Percentiles rank a stretch among this genome's conserved stretches.
Evolutionary conservation across 306 rosid species (phyloP).

Genomic region (Crataegus laevigata): DNA sequence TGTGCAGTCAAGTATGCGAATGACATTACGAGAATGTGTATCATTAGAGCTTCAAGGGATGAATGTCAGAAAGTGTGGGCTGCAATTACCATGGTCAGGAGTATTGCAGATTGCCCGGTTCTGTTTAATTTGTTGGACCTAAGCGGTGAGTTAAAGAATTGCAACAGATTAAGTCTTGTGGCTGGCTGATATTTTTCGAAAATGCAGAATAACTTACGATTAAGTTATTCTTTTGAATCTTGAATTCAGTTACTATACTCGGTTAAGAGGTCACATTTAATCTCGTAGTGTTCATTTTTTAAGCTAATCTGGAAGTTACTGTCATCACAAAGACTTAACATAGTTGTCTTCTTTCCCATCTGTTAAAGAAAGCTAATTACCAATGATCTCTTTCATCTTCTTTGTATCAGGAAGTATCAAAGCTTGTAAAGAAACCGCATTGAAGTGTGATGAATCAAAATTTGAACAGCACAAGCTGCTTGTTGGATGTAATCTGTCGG

Average conservation of each 20-base stretch:
- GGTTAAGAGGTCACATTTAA: background rate
- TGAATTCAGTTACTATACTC: background rate
- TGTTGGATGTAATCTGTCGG: slow-evolving; percentile 42
- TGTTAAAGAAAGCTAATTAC: background rate
- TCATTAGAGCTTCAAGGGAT: slow-evolving; percentile 64
- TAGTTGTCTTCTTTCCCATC: background rate
- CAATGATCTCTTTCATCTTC: background rate
- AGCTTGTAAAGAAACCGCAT: slow-evolving; percentile 59
- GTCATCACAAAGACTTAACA: background rate
- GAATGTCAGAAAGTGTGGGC: slow-evolving; percentile 72
- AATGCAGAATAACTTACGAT: background rate
- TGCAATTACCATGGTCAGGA: slow-evolving; percentile 66
- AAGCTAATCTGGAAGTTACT: background rate
- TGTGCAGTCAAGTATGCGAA: slow-evolving; percentile 68
- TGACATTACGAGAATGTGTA: slow-evolving; percentile 67
- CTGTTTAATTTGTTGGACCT: slow-evolving; percentile 61
- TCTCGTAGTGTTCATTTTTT: background rate
- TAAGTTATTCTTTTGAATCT: background rate
- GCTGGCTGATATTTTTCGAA: background rate
- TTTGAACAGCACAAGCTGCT: slow-evolving; percentile 64
- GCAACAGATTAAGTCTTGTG: background rate
- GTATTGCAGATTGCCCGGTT: slow-evolving; percentile 51
- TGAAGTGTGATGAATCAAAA: slow-evolving; percentile 61
- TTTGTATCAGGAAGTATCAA: slow-evolving; percentile 48
- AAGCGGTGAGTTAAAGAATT: slow-evolving; percentile 40